Percentiles rank a stretch among this genome's conserved stretches.
phyloP scores from a whole-genome alignment of 805 yeast species.

The Candida namnaoensis region DNA sequence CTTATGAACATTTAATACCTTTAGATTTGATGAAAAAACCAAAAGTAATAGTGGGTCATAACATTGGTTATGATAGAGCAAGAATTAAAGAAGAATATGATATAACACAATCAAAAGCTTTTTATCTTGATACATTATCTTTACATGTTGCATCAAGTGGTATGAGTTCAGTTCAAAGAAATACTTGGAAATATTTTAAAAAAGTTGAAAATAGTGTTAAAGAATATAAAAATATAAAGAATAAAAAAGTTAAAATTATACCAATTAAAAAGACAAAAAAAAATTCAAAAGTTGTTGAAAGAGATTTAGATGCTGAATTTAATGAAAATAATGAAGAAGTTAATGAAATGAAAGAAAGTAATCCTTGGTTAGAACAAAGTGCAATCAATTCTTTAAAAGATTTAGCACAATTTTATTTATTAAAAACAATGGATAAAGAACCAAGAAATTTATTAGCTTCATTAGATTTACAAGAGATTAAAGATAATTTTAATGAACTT shows the following conservation, averaged over 20 bases:
- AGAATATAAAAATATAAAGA: slow-evolving; percentile 3
- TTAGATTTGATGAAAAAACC: slow-evolving; percentile 39
- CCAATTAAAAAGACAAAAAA: slow-evolving; percentile 9
- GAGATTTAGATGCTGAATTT: slow-evolving; percentile 3
- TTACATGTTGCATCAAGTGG: slow-evolving; percentile 87
- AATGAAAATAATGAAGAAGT: slow-evolving; percentile 11
- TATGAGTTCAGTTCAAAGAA: slow-evolving; percentile 86
- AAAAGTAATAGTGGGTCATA: slow-evolving; percentile 79
- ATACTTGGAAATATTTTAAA: slow-evolving; percentile 58
- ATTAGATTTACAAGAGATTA: slow-evolving; percentile 42
- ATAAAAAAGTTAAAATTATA: slow-evolving; percentile 10
- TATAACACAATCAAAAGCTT: slow-evolving; percentile 56
- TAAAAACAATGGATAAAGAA: slow-evolving; percentile 54
- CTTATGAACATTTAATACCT: slow-evolving; percentile 64
- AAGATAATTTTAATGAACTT: slow-evolving; percentile 47
- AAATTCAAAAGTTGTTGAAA: slow-evolving; percentile 3
- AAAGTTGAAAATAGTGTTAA: slow-evolving; percentile 19
- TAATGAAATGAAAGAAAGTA: slow-evolving; percentile 31
- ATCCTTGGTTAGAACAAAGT: slow-evolving; percentile 82
- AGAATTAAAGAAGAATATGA: slow-evolving; percentile 78
- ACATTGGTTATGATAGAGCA: slow-evolving; percentile 86
- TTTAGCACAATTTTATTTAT: slow-evolving; percentile 75
- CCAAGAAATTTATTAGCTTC: slow-evolving; percentile 58
- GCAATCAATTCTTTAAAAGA: slow-evolving; percentile 73
- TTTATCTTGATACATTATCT: slow-evolving; percentile 87